phyloP scores from a whole-genome alignment of 768 basidiomycete species.

The Psilocybe sp. region DNA sequence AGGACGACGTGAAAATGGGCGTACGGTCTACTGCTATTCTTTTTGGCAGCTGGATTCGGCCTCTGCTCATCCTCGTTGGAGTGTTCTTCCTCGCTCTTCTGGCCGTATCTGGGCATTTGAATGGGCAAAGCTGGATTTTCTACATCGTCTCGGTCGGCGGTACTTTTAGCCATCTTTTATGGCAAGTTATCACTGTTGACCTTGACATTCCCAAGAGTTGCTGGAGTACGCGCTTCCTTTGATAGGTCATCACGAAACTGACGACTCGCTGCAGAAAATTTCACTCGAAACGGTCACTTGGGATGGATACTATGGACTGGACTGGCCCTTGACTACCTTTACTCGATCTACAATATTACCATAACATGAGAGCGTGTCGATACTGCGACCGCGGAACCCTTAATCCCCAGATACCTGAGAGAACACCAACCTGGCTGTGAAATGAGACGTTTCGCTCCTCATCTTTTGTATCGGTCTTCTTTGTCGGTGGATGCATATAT shows the following conservation, averaged over 20 bases:
- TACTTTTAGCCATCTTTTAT: constrained; percentile 37
- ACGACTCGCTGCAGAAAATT: constrained; percentile 32
- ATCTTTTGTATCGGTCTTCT: no score
- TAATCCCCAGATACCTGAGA: no score
- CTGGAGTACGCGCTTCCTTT: constrained; percentile 31
- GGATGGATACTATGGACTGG: constrained; percentile 48
- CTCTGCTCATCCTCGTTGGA: constrained; percentile 52
- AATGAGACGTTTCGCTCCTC: no score
- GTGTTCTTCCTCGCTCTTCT: constrained; percentile 50
- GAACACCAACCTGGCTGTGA: no score
- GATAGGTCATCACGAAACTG: not conserved
- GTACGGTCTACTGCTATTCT: constrained; percentile 75
- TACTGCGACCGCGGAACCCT: no score
- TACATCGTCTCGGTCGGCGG: constrained; percentile 47
- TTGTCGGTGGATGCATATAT: no score
- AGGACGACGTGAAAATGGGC: constrained; percentile 69
- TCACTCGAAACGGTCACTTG: constrained; percentile 42
- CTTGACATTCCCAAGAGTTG: constrained; percentile 44
- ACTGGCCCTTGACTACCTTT: constrained; percentile 34
- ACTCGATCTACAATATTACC: not conserved
- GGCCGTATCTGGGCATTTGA: constrained; percentile 47
- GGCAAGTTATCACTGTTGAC: constrained; percentile 46
- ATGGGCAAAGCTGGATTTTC: constrained; percentile 46
- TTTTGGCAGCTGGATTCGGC: constrained; percentile 57
- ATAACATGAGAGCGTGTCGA: no score